Evolutionary conservation across 805 yeast genomes (phyloP).

Genomic region (Kodamaea neixiangensis): DNA sequence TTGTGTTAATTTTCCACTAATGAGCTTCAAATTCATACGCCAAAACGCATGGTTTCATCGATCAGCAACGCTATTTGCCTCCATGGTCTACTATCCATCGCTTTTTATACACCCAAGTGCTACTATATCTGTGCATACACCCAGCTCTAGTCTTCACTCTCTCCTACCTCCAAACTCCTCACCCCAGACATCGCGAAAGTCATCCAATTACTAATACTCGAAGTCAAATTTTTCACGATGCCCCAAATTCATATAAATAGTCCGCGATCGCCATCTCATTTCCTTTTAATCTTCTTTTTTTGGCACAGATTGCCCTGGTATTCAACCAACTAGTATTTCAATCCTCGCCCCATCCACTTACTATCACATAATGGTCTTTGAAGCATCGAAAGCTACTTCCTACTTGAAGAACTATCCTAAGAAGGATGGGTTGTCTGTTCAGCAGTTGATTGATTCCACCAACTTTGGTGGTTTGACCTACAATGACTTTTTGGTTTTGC

Average conservation of each 20-base stretch:
- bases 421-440: constrained; percentile 84
- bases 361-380: constrained; percentile 30
- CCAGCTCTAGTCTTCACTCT: not conserved
- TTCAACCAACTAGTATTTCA: not conserved
- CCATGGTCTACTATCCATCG: not conserved
- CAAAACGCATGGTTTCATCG: too few relatives aligned
- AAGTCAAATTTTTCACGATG: constrained; percentile 15
- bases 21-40: too few relatives aligned
- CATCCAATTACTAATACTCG: not conserved
- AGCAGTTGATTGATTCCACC: constrained; percentile 85
- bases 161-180: not conserved
- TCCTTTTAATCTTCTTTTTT: constrained; percentile 29
- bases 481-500: constrained; percentile 92
- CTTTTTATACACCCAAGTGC: not conserved
- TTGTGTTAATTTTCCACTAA: too few relatives aligned
- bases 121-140: too few relatives aligned
- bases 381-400: constrained; percentile 62
- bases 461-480: constrained; percentile 95
- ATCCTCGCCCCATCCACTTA: not conserved
- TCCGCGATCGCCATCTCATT: constrained; percentile 4
- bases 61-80: too few relatives aligned
- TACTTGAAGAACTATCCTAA: constrained; percentile 62
- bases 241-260: constrained; percentile 7
- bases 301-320: constrained; percentile 45
- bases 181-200: not conserved